phyloP scores from a whole-genome alignment of 164 flowering plant genomes.

The Piper longum region DNA sequence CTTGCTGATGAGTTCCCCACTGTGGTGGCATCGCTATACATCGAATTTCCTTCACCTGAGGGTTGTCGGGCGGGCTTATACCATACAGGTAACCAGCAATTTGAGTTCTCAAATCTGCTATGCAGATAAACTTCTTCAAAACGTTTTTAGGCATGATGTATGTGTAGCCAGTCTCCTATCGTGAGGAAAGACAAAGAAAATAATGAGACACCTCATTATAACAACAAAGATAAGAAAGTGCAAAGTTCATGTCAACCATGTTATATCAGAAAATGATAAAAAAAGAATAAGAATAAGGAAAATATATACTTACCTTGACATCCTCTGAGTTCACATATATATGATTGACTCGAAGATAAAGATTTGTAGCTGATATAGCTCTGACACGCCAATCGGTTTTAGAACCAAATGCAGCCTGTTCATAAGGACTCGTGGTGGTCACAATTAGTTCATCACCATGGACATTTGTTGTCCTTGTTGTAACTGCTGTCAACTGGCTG shows the following conservation, averaged over 20 bases:
- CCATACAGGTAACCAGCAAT: constrained; percentile 95
- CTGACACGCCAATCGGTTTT: constrained; percentile 99
- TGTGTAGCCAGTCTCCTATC: constrained; percentile 95
- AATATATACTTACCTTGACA: constrained; percentile 53
- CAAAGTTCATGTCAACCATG: background rate
- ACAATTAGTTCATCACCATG: constrained; percentile 98
- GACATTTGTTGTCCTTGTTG: constrained; percentile 89
- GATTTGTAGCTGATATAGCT: constrained; percentile 97
- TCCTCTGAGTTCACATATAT: constrained; percentile 97
- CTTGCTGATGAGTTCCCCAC: constrained; percentile 99
- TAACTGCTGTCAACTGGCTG: constrained; percentile 92
- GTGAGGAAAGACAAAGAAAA: background rate
- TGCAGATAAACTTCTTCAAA: constrained; percentile 94
- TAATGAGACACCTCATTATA: background rate
- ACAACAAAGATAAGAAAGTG: background rate
- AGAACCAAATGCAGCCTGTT: constrained; percentile 78
- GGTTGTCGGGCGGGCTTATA: constrained; percentile 94
- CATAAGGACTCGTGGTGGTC: constrained; percentile 95
- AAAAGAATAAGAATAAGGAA: background rate
- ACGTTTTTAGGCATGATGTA: constrained; percentile 98
- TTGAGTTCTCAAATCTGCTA: constrained; percentile 94
- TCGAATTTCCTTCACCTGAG: constrained; percentile 95
- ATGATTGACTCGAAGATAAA: constrained; percentile 92
- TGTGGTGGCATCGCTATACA: constrained; percentile 97
- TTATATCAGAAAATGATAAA: background rate